A percentile compares a stretch with the other conserved stretches of the same genome.
Evolutionary conservation across 768 basidiomycete genomes (phyloP).

Genomic region (Pisolithus orientalis): DNA sequence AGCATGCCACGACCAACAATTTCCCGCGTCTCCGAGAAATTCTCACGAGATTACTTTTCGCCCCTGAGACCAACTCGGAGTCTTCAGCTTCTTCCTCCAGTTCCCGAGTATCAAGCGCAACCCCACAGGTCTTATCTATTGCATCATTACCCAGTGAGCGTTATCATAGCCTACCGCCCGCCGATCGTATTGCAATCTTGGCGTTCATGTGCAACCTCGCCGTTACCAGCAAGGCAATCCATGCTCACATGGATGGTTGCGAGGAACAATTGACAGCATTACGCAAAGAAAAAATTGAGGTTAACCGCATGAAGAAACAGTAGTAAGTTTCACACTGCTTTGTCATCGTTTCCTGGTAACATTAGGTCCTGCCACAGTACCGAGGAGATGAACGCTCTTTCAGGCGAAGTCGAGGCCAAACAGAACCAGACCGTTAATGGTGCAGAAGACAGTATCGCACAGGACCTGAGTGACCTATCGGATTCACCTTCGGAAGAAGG

Average conservation of each 20-base stretch:
- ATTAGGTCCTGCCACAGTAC: constrained; percentile 34
- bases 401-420: constrained; percentile 46
- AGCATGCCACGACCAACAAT: constrained; percentile 71
- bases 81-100: constrained; percentile 38
- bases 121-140: constrained; percentile 31
- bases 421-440: constrained; percentile 38
- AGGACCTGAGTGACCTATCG: constrained; percentile 68
- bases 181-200: constrained; percentile 80
- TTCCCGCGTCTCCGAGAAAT: constrained; percentile 71
- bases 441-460: constrained; percentile 45
- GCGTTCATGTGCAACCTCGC: constrained; percentile 87
- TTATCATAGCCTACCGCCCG: constrained; percentile 66
- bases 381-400: constrained; percentile 68
- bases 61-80: constrained; percentile 45
- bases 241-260: constrained; percentile 84
- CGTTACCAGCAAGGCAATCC: constrained; percentile 84
- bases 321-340: constrained; percentile 49
- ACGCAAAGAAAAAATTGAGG: constrained; percentile 92
- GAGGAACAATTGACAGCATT: constrained; percentile 87
- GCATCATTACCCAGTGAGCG: constrained; percentile 55
- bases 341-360: constrained; percentile 5
- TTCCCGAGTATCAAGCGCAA: constrained; percentile 44
- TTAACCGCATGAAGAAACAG: constrained; percentile 84
- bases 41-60: constrained; percentile 67
- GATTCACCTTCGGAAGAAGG: constrained; percentile 60